These are phyloP conservation scores for Penstemon davidsonii DNA, from an alignment of 257 asterid genomes.

Conservation along the genomic window DNA sequence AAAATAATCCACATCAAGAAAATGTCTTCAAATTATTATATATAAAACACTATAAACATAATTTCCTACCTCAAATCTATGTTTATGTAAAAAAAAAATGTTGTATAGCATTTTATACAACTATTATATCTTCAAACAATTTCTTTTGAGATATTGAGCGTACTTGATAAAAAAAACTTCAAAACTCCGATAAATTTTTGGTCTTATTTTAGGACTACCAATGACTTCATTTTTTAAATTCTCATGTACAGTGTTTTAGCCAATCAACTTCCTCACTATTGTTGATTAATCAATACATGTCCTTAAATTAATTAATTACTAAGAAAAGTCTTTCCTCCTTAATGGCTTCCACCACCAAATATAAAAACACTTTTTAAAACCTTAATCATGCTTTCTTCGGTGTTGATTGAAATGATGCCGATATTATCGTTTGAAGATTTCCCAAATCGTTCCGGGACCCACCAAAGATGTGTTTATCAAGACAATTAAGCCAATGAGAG, in stretches of 20 bases:
- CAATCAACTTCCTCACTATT: constrained; percentile 43
- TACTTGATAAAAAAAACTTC: no score
- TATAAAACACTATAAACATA: no score
- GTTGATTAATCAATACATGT: constrained; percentile 49
- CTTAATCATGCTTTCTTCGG: constrained; percentile 58
- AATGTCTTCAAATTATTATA: no score
- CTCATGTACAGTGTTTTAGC: constrained; percentile 25
- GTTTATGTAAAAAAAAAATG: no score
- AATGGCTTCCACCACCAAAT: constrained; percentile 68
- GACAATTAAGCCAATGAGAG: constrained; percentile 51
- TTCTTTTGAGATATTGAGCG: no score
- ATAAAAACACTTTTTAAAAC: constrained; percentile 39
- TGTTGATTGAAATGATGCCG: constrained; percentile 68
- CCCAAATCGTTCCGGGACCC: constrained; percentile 69
- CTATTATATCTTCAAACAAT: no score
- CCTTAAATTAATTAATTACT: constrained; percentile 34
- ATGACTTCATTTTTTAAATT: not conserved
- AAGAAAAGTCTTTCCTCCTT: constrained; percentile 32
- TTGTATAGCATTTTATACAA: no score
- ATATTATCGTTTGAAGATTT: constrained; percentile 65
- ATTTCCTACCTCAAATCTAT: no score
- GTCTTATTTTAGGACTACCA: no score
- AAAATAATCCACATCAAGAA: no score
- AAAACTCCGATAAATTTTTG: no score
- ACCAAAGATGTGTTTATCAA: constrained; percentile 51